Evolutionary conservation across 176 grass and related monocot species (phyloP).

Genomic region (Hyparrhenia diplandra): DNA sequence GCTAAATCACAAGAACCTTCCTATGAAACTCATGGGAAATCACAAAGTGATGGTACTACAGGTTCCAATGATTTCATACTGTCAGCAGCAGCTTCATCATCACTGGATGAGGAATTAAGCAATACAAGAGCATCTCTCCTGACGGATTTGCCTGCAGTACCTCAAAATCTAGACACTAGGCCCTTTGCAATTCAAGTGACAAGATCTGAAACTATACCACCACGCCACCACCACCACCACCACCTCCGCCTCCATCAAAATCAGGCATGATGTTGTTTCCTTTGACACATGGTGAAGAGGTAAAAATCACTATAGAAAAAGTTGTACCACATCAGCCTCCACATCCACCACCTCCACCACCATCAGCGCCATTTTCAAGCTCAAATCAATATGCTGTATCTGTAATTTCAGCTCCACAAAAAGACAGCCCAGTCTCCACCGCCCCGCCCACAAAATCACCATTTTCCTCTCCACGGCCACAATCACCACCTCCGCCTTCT

Average conservation of each 20-base stretch:
- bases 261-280: slow-evolving; percentile 13
- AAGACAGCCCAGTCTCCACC: slow-evolving; percentile 23
- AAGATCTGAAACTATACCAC: slow-evolving; percentile 20
- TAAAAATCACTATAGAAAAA: slow-evolving; percentile 5
- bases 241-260: slow-evolving; percentile 35
- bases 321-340: slow-evolving; percentile 29
- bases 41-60: slow-evolving; percentile 19
- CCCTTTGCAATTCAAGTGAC: neutral
- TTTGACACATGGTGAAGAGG: slow-evolving; percentile 16
- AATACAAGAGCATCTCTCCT: slow-evolving; percentile 9
- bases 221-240: slow-evolving; percentile 24
- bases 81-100: slow-evolving; percentile 10
- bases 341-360: slow-evolving; percentile 1
- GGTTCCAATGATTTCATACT: neutral
- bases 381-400: slow-evolving; percentile 4
- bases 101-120: slow-evolving; percentile 25
- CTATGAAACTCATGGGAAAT: slow-evolving; percentile 7
- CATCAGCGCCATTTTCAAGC: slow-evolving; percentile 25
- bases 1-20: slow-evolving; percentile 26
- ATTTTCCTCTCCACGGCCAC: slow-evolving; percentile 6
- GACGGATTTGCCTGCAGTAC: slow-evolving; percentile 4
- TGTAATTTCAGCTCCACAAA: slow-evolving; percentile 5
- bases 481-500: slow-evolving; percentile 11
- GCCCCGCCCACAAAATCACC: slow-evolving; percentile 7
- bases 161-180: slow-evolving; percentile 11